Evolutionary conservation across 2,329 filamentous ascomycete genomes (phyloP), one percentile per base, ranked within the genome.

Genomic region (Nemania abortiva): DNA sequence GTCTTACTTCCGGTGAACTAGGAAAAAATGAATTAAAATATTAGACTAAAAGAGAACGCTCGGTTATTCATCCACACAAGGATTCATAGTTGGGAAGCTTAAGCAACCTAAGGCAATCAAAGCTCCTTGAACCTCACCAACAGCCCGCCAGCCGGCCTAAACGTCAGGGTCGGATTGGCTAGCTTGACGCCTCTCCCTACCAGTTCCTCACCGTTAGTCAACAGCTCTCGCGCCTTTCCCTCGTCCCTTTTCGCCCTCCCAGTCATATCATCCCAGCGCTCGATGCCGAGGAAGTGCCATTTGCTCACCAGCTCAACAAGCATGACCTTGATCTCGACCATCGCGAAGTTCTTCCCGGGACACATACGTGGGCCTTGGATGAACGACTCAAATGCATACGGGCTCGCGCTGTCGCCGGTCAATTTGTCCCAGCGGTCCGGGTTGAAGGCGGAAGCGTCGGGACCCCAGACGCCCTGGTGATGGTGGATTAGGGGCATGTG

Each of bases 311-410:
- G 56, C 61, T 74, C 75, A 39, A 76, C 56, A 11, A 78, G 70
- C 47, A 73, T 71, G 20, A 66, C 56, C 68, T 79, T 78, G 54
- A 77, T 68, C 54, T 74, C 62, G 15, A 68, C 54, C 2, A 74
- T n/a, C 7, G 77, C 70, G 47, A 78, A 75, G 49, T 69, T 65
- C 24, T 73, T 73, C 0, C 75, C 77, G 11, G 73, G 72, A 56
- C 77, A 79, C 10, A 72, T 74, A 3, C 77, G 72, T 29, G 77
- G 76, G 2, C 76, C 77, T 22, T 76, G 71, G 29, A 70, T 62
- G 62, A 78, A 78, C n/a, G 74, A 63, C 53, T 76, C 67, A 58
- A 74, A 75, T 1, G 75, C 76, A 61, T 74, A 76, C 0, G 74
- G 71, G 89, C 64, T 69, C 6, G 70, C 60, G 0, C 69, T 70